Conservation (phyloP, 306 rosid species). For the Rosa multiflora region DNA sequence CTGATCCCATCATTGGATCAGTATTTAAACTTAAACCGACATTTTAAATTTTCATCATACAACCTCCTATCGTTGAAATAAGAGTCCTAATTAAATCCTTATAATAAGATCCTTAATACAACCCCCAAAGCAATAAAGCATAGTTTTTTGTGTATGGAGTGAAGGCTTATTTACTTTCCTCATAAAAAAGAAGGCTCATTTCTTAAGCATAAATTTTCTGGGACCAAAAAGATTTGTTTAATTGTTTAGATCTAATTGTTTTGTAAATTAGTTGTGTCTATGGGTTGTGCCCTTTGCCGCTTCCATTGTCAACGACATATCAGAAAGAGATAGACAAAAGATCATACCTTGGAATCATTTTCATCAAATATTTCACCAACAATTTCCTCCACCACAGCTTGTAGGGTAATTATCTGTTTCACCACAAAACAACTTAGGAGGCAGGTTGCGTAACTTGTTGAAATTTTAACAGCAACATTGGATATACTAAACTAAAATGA, state of each 20-base stretch:
- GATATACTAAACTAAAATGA: slow-evolving; percentile 2
- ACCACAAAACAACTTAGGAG: slow-evolving; percentile 6
- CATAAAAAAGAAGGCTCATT: neutral
- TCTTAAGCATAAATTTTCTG: neutral
- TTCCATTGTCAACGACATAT: neutral
- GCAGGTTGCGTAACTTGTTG: slow-evolving; percentile 5
- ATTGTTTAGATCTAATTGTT: neutral
- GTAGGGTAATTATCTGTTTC: slow-evolving; percentile 81
- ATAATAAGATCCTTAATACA: neutral
- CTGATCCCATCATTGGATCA: neutral
- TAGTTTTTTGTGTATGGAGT: neutral
- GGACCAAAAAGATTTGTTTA: neutral
- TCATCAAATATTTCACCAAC: slow-evolving; percentile 99
- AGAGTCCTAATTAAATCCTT: neutral
- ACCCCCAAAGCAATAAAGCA: neutral
- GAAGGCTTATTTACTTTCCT: neutral
- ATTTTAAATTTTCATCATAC: neutral
- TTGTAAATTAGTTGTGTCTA: neutral
- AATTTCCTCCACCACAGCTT: slow-evolving; percentile 98
- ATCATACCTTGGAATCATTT: slow-evolving; percentile 85
- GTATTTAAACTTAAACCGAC: neutral
- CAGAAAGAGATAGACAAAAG: neutral
- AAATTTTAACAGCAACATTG: neutral
- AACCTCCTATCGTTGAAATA: neutral
- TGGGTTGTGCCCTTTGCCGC: neutral